Percentiles rank a stretch among this genome's conserved stretches.
Evolutionary conservation across 352 stramenopile genomes (phyloP).

Genomic region (Phytopythium chamaehyphon): DNA sequence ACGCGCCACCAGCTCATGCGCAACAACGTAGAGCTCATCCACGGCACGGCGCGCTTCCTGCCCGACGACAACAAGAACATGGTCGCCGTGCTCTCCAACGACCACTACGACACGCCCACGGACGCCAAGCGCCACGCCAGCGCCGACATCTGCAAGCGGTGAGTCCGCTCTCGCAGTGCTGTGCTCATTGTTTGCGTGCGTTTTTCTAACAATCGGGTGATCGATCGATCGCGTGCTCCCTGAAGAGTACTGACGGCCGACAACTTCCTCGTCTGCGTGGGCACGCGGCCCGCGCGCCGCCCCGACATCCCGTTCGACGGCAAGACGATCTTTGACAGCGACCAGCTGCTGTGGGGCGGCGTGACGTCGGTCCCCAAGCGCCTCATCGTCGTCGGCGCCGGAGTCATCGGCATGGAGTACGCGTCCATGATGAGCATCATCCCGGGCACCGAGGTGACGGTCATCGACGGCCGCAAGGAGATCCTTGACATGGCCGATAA

Average conservation of each 20-base stretch:
- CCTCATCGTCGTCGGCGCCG: slow-evolving; percentile 78
- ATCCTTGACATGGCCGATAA: slow-evolving; percentile 88
- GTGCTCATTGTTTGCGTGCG: too few species aligned
- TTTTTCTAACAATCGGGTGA: too few species aligned
- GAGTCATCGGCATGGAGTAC: slow-evolving; percentile 92
- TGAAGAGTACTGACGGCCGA: slow-evolving; percentile 75
- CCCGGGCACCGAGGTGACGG: slow-evolving; percentile 83
- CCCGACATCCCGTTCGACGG: slow-evolving; percentile 86
- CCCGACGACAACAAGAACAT: slow-evolving; percentile 63
- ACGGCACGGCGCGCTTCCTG: slow-evolving; percentile 76
- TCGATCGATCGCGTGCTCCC: too few species aligned
- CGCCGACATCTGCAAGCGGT: slow-evolving; percentile 85
- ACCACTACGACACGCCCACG: slow-evolving; percentile 73
- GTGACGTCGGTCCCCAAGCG: slow-evolving; percentile 70
- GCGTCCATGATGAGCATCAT: slow-evolving; percentile 91
- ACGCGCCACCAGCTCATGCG: slow-evolving; percentile 78
- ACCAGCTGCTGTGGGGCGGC: slow-evolving; percentile 81
- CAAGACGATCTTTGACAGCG: slow-evolving; percentile 80
- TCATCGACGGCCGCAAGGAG: slow-evolving; percentile 85
- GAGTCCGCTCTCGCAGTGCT: slow-evolving; percentile 5
- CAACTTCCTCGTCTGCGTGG: slow-evolving; percentile 85
- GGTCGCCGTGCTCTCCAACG: slow-evolving; percentile 82
- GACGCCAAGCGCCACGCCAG: slow-evolving; percentile 68
- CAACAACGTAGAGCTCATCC: slow-evolving; percentile 78
- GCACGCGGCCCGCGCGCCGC: slow-evolving; percentile 74